These are phyloP conservation scores for Hibiscus tridactylites DNA, from an alignment of 345 rosid species.

Conservation along the genomic window DNA sequence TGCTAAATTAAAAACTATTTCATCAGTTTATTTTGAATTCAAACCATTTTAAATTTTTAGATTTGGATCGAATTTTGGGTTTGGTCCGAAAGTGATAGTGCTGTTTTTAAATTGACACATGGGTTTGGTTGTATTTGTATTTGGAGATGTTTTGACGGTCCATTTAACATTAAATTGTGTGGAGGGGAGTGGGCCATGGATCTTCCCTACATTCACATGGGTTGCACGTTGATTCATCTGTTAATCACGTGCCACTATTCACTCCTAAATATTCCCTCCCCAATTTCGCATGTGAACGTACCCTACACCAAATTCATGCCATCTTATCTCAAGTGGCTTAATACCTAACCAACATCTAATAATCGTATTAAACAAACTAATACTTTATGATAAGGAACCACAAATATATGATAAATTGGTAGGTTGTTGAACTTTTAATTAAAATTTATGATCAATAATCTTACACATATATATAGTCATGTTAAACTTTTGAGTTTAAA, in stretches of 20 bases:
- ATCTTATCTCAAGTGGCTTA: neutral
- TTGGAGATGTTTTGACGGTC: neutral
- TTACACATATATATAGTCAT: too few species aligned
- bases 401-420: too few species aligned
- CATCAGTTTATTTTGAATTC: too few species aligned
- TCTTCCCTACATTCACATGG: slow-evolving; percentile 46
- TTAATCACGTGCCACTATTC: slow-evolving; percentile 54
- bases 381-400: too few species aligned
- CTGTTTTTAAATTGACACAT: too few species aligned
- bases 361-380: neutral
- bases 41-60: too few species aligned
- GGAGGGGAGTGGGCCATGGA: slow-evolving; percentile 37
- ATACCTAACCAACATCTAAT: neutral
- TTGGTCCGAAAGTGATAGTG: too few species aligned
- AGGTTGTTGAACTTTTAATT: too few species aligned
- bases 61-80: too few species aligned
- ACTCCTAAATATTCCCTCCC: slow-evolving; percentile 28
- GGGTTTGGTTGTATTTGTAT: too few species aligned
- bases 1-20: slow-evolving; percentile 13
- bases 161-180: slow-evolving; percentile 17
- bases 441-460: too few species aligned
- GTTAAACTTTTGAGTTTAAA: too few species aligned
- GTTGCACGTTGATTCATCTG: slow-evolving; percentile 34
- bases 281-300: slow-evolving; percentile 7
- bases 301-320: neutral